A percentile compares a stretch with the other conserved stretches of the same genome.
phyloP scores from a whole-genome alignment of 371 early-diverging fungal genomes.

The Blastocladiella emersonii region DNA sequence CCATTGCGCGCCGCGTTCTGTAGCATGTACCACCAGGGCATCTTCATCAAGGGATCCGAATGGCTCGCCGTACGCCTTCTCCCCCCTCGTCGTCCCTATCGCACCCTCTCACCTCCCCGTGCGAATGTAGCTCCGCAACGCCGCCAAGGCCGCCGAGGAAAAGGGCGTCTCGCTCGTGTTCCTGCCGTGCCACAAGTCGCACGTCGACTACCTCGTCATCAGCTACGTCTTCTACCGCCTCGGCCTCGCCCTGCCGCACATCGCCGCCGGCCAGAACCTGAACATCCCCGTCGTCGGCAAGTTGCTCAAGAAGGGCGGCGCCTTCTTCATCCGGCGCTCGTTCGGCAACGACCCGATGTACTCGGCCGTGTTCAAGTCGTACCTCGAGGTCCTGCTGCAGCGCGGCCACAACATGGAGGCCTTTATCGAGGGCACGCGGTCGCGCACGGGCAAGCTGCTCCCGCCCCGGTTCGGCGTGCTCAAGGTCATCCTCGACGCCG shows the following conservation, averaged over 20 bases:
- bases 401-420: constrained; percentile 68
- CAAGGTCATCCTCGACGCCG: constrained; percentile 62
- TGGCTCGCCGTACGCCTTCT: constrained; percentile 42
- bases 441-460: constrained; percentile 58
- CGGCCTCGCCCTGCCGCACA: constrained; percentile 69
- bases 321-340: constrained; percentile 65
- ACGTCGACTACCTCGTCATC: constrained; percentile 78
- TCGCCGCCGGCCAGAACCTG: constrained; percentile 79
- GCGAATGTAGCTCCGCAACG: constrained; percentile 33
- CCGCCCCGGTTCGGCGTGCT: constrained; percentile 71
- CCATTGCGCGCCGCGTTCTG: not conserved
- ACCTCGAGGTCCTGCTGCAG: constrained; percentile 46
- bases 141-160: constrained; percentile 48
- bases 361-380: constrained; percentile 52
- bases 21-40: constrained; percentile 48
- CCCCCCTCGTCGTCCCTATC: not conserved
- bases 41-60: constrained; percentile 68
- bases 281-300: constrained; percentile 65
- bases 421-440: constrained; percentile 77
- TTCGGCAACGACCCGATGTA: constrained; percentile 71
- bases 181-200: constrained; percentile 77
- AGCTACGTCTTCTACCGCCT: constrained; percentile 68
- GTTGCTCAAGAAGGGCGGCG: constrained; percentile 53
- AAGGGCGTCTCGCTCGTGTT: constrained; percentile 60
- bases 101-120: not conserved